These are phyloP conservation scores for Pseudopyrenochaeta lycopersici DNA, from an alignment of 2,329 filamentous ascomycete genomes.

Conservation along the genomic window DNA sequence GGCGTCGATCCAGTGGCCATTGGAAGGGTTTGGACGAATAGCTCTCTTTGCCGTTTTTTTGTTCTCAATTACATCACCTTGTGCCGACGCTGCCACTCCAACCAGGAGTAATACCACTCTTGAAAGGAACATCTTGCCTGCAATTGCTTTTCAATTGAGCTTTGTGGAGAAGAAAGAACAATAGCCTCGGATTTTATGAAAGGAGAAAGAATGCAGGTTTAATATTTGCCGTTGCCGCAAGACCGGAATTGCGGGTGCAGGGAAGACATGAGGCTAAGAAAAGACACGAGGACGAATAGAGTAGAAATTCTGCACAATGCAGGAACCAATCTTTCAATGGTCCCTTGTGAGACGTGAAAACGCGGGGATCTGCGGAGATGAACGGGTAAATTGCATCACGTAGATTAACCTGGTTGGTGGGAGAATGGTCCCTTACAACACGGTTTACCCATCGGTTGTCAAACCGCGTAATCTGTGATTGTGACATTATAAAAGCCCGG, in stretches of 20 bases:
- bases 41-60: constrained; percentile 11
- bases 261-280: constrained; percentile 27
- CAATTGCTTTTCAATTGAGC: not conserved
- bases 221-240: constrained; percentile 14
- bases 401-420: constrained; percentile 39
- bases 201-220: constrained; percentile 16
- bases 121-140: constrained; percentile 23
- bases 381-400: constrained; percentile 42
- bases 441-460: constrained; percentile 27
- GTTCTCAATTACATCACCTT: constrained; percentile 13
- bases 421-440: constrained; percentile 5
- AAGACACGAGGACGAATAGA: constrained; percentile 22
- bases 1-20: constrained; percentile 67
- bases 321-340: constrained; percentile 16
- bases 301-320: constrained; percentile 15
- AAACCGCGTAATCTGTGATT: constrained; percentile 16
- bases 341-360: constrained; percentile 28
- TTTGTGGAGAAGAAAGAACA: not conserved
- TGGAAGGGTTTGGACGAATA: constrained; percentile 35
- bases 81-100: constrained; percentile 19
- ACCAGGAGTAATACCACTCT: constrained; percentile 20
- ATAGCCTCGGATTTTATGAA: not conserved
- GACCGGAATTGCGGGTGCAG: constrained; percentile 24
- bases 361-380: constrained; percentile 37
- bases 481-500: not conserved